Evolutionary conservation across 176 grass and related monocot genomes (phyloP).

Genomic region (Musa troglodytarum): DNA sequence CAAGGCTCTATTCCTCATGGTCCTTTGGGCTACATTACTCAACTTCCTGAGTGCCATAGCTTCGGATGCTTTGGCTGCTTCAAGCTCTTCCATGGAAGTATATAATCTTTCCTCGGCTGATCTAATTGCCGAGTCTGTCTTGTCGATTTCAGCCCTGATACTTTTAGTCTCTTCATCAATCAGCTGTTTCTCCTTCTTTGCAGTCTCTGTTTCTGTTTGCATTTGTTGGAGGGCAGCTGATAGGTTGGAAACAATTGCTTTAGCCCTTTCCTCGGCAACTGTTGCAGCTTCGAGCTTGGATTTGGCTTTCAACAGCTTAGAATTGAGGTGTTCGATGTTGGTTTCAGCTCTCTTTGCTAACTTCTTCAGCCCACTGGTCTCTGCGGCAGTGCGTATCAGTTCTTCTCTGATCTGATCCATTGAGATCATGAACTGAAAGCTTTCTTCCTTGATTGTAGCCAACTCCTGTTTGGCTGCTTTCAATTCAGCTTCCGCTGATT

Average conservation of each 20-base stretch:
- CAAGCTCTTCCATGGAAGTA: conserved; percentile 41
- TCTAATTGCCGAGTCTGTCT: conserved; percentile 19
- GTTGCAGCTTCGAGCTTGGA: conserved; percentile 39
- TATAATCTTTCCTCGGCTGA: conserved; percentile 25
- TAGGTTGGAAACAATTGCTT: conserved; percentile 50
- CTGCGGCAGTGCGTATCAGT: conserved; percentile 37
- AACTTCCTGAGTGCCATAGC: conserved; percentile 49
- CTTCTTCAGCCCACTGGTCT: conserved; percentile 37
- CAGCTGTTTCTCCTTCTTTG: conserved; percentile 41
- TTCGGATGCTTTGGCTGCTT: conserved; percentile 53
- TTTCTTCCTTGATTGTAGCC: conserved; percentile 47
- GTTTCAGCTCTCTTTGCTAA: conserved; percentile 48
- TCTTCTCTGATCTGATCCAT: conserved; percentile 67
- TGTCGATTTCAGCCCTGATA: conserved; percentile 33
- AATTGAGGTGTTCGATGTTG: conserved; percentile 56
- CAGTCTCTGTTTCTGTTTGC: conserved; percentile 35
- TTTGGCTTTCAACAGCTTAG: conserved; percentile 73
- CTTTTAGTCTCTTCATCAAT: conserved; percentile 33
- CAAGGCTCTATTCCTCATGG: conserved; percentile 32
- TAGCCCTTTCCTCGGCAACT: conserved; percentile 44
- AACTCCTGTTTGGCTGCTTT: conserved; percentile 50
- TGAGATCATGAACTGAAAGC: conserved; percentile 74
- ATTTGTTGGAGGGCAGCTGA: conserved; percentile 54
- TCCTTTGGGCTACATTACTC: conserved; percentile 36
- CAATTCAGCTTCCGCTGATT: conserved; percentile 43